phyloP scores from a whole-genome alignment of 2,329 filamentous ascomycete species.

The Paraphoma chrysanthemicola region DNA sequence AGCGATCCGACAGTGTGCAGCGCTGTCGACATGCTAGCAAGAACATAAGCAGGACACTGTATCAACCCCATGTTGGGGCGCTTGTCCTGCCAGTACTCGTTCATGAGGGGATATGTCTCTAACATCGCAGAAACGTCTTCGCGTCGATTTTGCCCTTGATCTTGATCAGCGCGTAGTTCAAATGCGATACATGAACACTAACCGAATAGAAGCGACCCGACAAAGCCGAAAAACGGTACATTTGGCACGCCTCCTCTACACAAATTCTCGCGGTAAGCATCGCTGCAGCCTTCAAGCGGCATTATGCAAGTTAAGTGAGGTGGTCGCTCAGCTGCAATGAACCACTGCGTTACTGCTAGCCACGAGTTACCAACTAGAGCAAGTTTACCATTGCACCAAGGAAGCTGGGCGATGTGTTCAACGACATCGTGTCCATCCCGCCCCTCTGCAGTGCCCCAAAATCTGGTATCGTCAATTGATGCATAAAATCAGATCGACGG shows the following conservation, averaged over 20 bases:
- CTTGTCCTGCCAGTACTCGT: slow-evolving; percentile 32
- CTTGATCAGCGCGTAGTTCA: background rate
- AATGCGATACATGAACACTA: background rate
- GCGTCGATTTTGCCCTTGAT: background rate
- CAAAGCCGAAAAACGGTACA: background rate
- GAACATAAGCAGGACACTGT: slow-evolving; percentile 25
- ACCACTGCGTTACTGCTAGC: slow-evolving; percentile 36
- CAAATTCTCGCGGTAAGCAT: slow-evolving; percentile 19
- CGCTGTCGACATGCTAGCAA: slow-evolving; percentile 17
- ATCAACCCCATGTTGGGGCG: slow-evolving; percentile 26
- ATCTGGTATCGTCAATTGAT: background rate
- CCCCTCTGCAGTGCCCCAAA: slow-evolving; percentile 30
- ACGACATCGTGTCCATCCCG: slow-evolving; percentile 56
- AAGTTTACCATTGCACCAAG: slow-evolving; percentile 55
- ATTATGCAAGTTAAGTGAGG: slow-evolving; percentile 53
- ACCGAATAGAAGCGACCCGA: background rate
- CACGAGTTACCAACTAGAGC: slow-evolving; percentile 50
- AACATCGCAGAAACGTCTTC: slow-evolving; percentile 56
- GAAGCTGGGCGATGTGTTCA: slow-evolving; percentile 48
- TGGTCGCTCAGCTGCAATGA: slow-evolving; percentile 51
- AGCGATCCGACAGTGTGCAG: slow-evolving; percentile 30
- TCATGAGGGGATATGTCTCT: slow-evolving; percentile 38
- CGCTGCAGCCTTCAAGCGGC: slow-evolving; percentile 55
- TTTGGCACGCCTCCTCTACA: slow-evolving; percentile 13
- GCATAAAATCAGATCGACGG: background rate